These are phyloP conservation scores for Casaregolazyma suthepensis DNA, from an alignment of 1,139 yeast genomes.

Conservation along the genomic window DNA sequence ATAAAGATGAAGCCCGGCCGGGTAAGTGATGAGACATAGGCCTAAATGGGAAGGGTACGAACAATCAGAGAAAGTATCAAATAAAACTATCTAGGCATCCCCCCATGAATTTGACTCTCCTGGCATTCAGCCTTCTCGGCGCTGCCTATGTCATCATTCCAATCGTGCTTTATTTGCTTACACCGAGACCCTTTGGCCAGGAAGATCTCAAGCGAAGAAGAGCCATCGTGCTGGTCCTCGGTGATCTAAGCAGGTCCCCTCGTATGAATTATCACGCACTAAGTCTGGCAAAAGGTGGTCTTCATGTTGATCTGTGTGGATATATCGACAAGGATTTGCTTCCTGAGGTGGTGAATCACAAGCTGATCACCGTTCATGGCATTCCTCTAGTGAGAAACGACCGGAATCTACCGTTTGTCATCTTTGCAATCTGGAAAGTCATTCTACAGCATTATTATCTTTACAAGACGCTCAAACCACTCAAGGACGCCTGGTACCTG, in stretches of 20 bases:
- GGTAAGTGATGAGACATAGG: slow-evolving; percentile 2
- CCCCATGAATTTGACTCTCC: slow-evolving; percentile 13
- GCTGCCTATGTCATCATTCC: slow-evolving; percentile 29
- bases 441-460: slow-evolving; percentile 47
- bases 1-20: neutral
- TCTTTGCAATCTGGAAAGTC: slow-evolving; percentile 59
- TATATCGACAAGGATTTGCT: slow-evolving; percentile 46
- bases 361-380: slow-evolving; percentile 28
- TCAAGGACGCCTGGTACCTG: slow-evolving; percentile 63
- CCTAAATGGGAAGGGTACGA: no score
- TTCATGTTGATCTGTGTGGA: slow-evolving; percentile 80
- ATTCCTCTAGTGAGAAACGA: slow-evolving; percentile 44
- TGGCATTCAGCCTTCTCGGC: slow-evolving; percentile 19
- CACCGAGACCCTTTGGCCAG: slow-evolving; percentile 13
- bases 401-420: slow-evolving; percentile 44
- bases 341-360: slow-evolving; percentile 22
- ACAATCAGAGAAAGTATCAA: no score
- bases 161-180: slow-evolving; percentile 23
- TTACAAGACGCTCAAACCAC: slow-evolving; percentile 41
- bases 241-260: slow-evolving; percentile 95
- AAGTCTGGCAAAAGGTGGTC: slow-evolving; percentile 64
- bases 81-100: neutral
- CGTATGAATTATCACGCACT: slow-evolving; percentile 89
- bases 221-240: slow-evolving; percentile 75
- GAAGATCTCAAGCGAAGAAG: slow-evolving; percentile 38